These are phyloP conservation scores for Skeletonema menzelii DNA, from an alignment of 108 stramenopile species.

Conservation along the genomic window DNA sequence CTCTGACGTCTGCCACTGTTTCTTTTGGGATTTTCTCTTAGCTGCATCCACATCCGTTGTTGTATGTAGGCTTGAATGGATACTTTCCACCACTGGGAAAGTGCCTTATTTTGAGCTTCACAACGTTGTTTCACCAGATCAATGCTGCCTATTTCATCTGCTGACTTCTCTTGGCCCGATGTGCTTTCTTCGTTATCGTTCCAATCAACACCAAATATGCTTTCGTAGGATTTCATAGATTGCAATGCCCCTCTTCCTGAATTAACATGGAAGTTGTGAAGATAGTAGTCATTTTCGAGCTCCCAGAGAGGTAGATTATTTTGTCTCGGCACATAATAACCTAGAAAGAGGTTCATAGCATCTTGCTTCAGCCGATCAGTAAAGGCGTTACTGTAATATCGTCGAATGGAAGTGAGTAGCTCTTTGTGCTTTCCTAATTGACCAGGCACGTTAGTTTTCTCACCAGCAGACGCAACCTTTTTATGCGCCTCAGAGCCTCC, in stretches of 20 bases:
- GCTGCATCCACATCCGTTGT: slow-evolving; percentile 85
- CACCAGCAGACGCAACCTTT: slow-evolving; percentile 78
- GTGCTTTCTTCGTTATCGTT: slow-evolving; percentile 33
- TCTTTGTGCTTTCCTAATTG: slow-evolving; percentile 93
- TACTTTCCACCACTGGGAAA: slow-evolving; percentile 79
- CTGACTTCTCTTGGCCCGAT: slow-evolving; percentile 6
- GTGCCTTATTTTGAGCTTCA: slow-evolving; percentile 54
- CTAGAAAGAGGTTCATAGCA: slow-evolving; percentile 98
- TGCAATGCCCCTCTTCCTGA: slow-evolving; percentile 58
- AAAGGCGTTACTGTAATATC: slow-evolving; percentile 98
- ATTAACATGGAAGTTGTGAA: slow-evolving; percentile 85
- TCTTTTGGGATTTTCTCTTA: slow-evolving; percentile 47
- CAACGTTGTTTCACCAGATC: slow-evolving; percentile 50
- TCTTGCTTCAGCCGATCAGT: slow-evolving; percentile 97
- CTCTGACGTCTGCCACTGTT: not conserved
- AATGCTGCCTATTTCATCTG: slow-evolving; percentile 28
- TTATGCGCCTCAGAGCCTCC: slow-evolving; percentile 99
- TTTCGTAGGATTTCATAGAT: slow-evolving; percentile 72
- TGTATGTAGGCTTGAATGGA: slow-evolving; percentile 76
- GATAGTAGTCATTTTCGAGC: slow-evolving; percentile 86
- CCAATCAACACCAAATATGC: slow-evolving; percentile 71
- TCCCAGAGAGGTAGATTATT: slow-evolving; percentile 86
- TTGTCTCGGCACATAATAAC: slow-evolving; percentile 81
- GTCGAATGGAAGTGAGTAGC: slow-evolving; percentile 91
- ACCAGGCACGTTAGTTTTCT: slow-evolving; percentile 69